These are phyloP conservation scores for Elsinoe australis DNA, from an alignment of 2,329 filamentous ascomycete genomes.

Conservation along the genomic window DNA sequence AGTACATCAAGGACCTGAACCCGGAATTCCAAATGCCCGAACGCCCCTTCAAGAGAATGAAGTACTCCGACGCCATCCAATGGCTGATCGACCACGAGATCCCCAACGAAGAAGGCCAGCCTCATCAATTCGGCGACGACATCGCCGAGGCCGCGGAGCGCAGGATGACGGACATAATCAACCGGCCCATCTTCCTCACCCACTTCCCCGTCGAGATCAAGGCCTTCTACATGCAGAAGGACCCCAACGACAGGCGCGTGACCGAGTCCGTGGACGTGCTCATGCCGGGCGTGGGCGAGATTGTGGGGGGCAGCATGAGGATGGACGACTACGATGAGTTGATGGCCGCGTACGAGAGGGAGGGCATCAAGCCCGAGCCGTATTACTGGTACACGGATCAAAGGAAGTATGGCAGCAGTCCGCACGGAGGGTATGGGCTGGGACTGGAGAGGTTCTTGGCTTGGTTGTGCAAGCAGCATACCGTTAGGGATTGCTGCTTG, in stretches of 20 bases:
- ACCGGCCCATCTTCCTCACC: slow-evolving; percentile 88
- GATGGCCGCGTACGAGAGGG: slow-evolving; percentile 76
- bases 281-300: slow-evolving; percentile 94
- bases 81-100: slow-evolving; percentile 91
- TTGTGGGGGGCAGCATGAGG: slow-evolving; percentile 94
- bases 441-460: slow-evolving; percentile 76
- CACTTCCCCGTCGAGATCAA: slow-evolving; percentile 98
- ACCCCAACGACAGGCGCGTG: slow-evolving; percentile 66
- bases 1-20: slow-evolving; percentile 78
- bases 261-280: slow-evolving; percentile 85
- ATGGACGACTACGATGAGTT: slow-evolving; percentile 87
- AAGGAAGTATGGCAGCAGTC: slow-evolving; percentile 86
- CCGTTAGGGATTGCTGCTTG: slow-evolving; percentile 61
- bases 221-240: slow-evolving; percentile 98
- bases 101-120: slow-evolving; percentile 82
- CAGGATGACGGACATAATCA: slow-evolving; percentile 93
- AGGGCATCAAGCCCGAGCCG: slow-evolving; percentile 72
- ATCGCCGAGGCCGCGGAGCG: slow-evolving; percentile 97
- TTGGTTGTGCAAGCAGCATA: slow-evolving; percentile 60
- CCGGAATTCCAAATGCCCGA: slow-evolving; percentile 74
- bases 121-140: slow-evolving; percentile 89
- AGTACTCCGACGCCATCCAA: slow-evolving; percentile 84
- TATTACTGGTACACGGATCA: slow-evolving; percentile 99
- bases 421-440: slow-evolving; percentile 87
- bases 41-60: slow-evolving; percentile 89